A percentile compares a stretch with the other conserved stretches of the same genome.
phyloP scores from a whole-genome alignment of 306 rosid genomes.

The Rosa lucieae region DNA sequence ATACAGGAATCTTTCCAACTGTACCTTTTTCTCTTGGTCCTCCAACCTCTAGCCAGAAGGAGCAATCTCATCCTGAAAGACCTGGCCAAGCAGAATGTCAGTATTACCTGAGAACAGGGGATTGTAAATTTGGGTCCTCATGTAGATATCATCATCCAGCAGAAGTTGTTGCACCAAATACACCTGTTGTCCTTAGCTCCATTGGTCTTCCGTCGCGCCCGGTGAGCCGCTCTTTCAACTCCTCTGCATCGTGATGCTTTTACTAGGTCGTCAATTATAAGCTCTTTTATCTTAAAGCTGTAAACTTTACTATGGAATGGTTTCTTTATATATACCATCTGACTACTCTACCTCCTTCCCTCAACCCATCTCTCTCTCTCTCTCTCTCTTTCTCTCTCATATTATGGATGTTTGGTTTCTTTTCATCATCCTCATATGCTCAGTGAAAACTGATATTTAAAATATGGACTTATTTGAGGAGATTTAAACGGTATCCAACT shows the following conservation, averaged over 20 bases:
- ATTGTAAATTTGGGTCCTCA: slow-evolving; percentile 91
- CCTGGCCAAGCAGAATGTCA: slow-evolving; percentile 95
- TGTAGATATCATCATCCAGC: slow-evolving; percentile 98
- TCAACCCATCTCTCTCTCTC: not conserved
- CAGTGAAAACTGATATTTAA: not conserved
- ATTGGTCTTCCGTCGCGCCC: slow-evolving; percentile 91
- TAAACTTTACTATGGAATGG: not conserved
- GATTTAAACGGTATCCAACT: not conserved
- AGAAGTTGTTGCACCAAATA: slow-evolving; percentile 52
- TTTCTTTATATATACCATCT: slow-evolving; percentile 7
- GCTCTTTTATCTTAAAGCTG: slow-evolving; percentile 6
- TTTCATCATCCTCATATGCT: not conserved
- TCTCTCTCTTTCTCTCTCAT: not conserved
- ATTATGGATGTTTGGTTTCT: not conserved
- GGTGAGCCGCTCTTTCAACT: slow-evolving; percentile 53
- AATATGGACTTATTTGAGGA: not conserved
- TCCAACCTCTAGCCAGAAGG: slow-evolving; percentile 66
- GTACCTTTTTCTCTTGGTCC: slow-evolving; percentile 59
- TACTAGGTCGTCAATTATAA: slow-evolving; percentile 14
- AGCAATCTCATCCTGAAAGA: slow-evolving; percentile 78
- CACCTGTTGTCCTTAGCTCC: slow-evolving; percentile 58
- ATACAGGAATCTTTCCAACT: slow-evolving; percentile 58
- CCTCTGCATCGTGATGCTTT: slow-evolving; percentile 20
- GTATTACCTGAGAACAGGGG: slow-evolving; percentile 93
- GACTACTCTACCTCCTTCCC: not conserved